Evolutionary conservation across 345 rosid genomes (phyloP).

Genomic region (Brassica cretica): DNA sequence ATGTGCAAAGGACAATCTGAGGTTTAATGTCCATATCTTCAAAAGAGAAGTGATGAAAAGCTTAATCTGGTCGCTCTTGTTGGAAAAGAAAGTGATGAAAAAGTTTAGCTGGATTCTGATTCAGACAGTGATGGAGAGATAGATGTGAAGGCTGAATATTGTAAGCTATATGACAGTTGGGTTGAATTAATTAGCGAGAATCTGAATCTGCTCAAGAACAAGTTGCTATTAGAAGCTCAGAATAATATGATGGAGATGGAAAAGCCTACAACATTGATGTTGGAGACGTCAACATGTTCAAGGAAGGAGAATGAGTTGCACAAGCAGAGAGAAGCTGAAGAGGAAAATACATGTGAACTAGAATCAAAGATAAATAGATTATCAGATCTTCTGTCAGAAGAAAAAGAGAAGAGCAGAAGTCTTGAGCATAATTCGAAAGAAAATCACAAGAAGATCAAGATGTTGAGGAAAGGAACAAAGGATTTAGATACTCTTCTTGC

Average conservation of each 20-base stretch:
- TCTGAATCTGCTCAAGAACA: too few species aligned
- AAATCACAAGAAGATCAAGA: not conserved
- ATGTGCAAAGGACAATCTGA: too few species aligned
- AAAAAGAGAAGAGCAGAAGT: too few species aligned
- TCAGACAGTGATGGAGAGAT: not conserved
- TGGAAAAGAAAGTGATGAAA: not conserved
- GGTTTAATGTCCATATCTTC: not conserved
- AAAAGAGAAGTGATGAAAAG: not conserved
- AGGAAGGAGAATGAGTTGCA: not conserved
- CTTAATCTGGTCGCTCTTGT: not conserved
- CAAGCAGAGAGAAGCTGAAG: not conserved
- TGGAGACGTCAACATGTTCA: too few species aligned
- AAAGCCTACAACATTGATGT: too few species aligned
- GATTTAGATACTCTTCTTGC: too few species aligned
- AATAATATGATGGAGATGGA: too few species aligned
- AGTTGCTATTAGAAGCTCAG: too few species aligned
- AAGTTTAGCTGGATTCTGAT: not conserved
- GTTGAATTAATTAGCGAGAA: too few species aligned
- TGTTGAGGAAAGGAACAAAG: not conserved
- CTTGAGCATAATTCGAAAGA: not conserved
- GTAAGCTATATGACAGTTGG: too few species aligned
- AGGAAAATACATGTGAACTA: not conserved
- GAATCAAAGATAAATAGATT: not conserved
- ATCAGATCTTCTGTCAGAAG: not conserved
- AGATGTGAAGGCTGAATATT: not conserved